Percentiles rank a stretch among this genome's conserved stretches.
These are phyloP conservation scores for Pythium myriotylum DNA, from an alignment of 352 stramenopile species.

Conservation along the genomic window DNA sequence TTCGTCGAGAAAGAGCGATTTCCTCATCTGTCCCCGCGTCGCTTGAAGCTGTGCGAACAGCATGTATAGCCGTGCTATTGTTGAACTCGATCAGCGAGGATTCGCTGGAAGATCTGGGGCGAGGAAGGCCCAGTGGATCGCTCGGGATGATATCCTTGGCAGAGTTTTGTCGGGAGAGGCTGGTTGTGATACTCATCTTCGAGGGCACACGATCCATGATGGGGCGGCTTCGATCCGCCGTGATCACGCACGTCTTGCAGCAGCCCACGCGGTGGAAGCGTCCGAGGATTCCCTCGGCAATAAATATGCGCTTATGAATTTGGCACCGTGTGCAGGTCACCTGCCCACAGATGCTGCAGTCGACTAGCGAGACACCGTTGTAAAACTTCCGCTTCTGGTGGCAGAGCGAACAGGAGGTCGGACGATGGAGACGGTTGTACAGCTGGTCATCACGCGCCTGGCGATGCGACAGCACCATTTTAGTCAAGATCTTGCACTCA, in stretches of 20 bases:
- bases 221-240: slow-evolving; percentile 19
- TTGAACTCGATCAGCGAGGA: slow-evolving; percentile 4
- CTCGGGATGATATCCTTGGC: slow-evolving; percentile 1
- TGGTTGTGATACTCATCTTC: slow-evolving; percentile 15
- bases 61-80: neutral
- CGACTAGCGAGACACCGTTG: slow-evolving; percentile 31
- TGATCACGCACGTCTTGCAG: slow-evolving; percentile 44
- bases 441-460: slow-evolving; percentile 40
- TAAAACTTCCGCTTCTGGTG: slow-evolving; percentile 40
- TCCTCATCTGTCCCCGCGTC: neutral
- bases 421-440: slow-evolving; percentile 9
- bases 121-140: neutral
- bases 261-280: slow-evolving; percentile 32
- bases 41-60: neutral
- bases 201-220: neutral
- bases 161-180: slow-evolving; percentile 18
- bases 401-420: slow-evolving; percentile 39
- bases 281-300: slow-evolving; percentile 32
- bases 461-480: slow-evolving; percentile 37
- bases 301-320: slow-evolving; percentile 46
- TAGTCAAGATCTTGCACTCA: slow-evolving; percentile 56
- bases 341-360: slow-evolving; percentile 50
- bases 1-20: neutral
- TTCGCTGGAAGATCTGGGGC: slow-evolving; percentile 9
- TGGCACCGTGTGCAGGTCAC: slow-evolving; percentile 53